Evolutionary conservation across 2,329 filamentous ascomycete species (phyloP).

Genomic region (Talaromyces sp.): DNA sequence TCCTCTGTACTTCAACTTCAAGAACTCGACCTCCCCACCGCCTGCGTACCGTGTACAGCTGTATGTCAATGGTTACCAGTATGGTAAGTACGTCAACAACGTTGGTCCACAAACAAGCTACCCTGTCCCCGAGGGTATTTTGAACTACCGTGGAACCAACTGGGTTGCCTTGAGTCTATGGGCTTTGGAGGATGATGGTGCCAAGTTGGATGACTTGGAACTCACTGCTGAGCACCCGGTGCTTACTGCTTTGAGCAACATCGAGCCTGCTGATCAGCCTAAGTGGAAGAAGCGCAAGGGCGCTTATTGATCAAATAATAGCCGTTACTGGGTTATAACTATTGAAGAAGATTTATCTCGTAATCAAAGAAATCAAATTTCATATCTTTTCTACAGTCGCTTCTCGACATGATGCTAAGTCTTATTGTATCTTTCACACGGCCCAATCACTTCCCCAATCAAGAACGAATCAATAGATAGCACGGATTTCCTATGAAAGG

Average conservation of each 20-base stretch:
- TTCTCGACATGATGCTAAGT: too few species aligned
- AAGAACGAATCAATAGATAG: too few species aligned
- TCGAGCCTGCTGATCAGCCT: slow-evolving; percentile 51
- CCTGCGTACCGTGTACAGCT: slow-evolving; percentile 62
- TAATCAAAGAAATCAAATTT: too few species aligned
- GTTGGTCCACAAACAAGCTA: slow-evolving; percentile 74
- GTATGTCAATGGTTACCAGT: slow-evolving; percentile 78
- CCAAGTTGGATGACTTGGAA: slow-evolving; percentile 58
- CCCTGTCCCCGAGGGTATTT: slow-evolving; percentile 72
- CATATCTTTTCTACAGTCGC: too few species aligned
- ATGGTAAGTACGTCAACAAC: slow-evolving; percentile 67
- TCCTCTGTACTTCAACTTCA: slow-evolving; percentile 57
- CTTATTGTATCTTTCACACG: too few species aligned
- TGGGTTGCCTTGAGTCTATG: slow-evolving; percentile 70
- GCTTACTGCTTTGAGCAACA: slow-evolving; percentile 52
- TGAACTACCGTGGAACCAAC: slow-evolving; percentile 72
- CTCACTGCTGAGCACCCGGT: slow-evolving; percentile 55
- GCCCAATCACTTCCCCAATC: too few species aligned
- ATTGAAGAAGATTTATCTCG: too few species aligned
- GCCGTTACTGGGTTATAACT: too few species aligned
- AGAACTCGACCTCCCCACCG: slow-evolving; percentile 53
- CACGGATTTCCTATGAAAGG: too few species aligned
- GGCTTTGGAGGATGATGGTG: slow-evolving; percentile 62
- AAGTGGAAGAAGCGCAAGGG: slow-evolving; percentile 51
- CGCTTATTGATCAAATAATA: too few species aligned